phyloP scores from a whole-genome alignment of 1,284 basidiomycete genomes.

The Hymenochaete sp. region DNA sequence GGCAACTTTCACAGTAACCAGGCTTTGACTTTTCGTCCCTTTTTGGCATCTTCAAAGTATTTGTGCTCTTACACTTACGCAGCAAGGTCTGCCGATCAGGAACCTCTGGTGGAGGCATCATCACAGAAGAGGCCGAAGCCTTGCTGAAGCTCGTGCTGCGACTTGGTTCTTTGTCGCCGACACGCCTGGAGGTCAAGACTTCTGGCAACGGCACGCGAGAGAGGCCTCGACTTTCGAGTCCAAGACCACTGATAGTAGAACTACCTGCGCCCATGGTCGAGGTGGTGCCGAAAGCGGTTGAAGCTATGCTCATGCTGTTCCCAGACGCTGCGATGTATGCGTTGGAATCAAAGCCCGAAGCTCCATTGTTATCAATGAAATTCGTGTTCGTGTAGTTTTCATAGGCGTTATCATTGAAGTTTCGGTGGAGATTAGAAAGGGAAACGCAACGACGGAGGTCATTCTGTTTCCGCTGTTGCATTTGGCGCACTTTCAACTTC shows the following conservation, averaged over 20 bases:
- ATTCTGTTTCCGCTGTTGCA: slow-evolving; percentile 35
- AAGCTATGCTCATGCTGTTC: slow-evolving; percentile 90
- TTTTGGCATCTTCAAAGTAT: slow-evolving; percentile 62
- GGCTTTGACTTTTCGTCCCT: slow-evolving; percentile 84
- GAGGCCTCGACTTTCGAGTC: slow-evolving; percentile 41
- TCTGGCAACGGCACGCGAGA: slow-evolving; percentile 55
- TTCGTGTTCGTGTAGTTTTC: slow-evolving; percentile 37
- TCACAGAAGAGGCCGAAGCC: slow-evolving; percentile 26
- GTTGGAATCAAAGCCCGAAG: slow-evolving; percentile 61
- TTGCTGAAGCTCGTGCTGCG: slow-evolving; percentile 29
- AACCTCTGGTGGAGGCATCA: slow-evolving; percentile 58
- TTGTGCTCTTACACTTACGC: slow-evolving; percentile 70
- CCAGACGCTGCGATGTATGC: slow-evolving; percentile 84
- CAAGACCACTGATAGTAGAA: slow-evolving; percentile 27
- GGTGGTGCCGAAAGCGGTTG: slow-evolving; percentile 78
- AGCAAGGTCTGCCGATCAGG: slow-evolving; percentile 47
- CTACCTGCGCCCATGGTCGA: slow-evolving; percentile 52
- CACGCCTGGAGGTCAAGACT: slow-evolving; percentile 53
- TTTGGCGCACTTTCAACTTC: slow-evolving; percentile 30
- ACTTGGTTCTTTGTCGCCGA: slow-evolving; percentile 26
- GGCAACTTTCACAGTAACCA: slow-evolving; percentile 98
- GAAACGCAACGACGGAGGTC: slow-evolving; percentile 73
- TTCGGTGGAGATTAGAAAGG: slow-evolving; percentile 64
- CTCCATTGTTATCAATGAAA: slow-evolving; percentile 41
- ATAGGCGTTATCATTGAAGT: slow-evolving; percentile 30